A percentile compares a stretch with the other conserved stretches of the same genome.
Conservation (phyloP, 768 basidiomycete genomes). For the Mycena epipterygia region DNA sequence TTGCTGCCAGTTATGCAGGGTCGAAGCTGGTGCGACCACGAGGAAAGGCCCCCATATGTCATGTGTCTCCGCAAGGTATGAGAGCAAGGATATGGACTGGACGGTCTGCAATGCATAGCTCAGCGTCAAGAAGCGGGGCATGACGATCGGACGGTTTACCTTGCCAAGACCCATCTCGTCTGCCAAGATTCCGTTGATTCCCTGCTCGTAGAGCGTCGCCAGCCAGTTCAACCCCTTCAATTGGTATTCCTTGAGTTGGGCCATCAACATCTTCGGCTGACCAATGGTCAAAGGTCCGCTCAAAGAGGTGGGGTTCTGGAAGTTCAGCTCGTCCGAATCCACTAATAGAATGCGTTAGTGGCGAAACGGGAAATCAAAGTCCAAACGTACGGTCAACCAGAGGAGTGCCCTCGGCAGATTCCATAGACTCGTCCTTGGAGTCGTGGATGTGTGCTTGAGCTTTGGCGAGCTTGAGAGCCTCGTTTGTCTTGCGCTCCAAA, state of each 20-base stretch:
- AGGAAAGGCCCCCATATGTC: constrained; percentile 99
- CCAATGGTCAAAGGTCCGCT: constrained; percentile 87
- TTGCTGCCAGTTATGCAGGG: constrained; percentile 99
- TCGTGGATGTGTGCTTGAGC: constrained; percentile 62
- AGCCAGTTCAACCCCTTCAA: constrained; percentile 98
- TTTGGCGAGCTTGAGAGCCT: constrained; percentile 79
- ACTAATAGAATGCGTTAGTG: constrained; percentile 59
- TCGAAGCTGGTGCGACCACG: constrained; percentile 97
- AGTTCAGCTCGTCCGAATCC: constrained; percentile 97
- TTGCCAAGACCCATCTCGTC: constrained; percentile 99
- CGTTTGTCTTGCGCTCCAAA: constrained; percentile 83
- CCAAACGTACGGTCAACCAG: constrained; percentile 78
- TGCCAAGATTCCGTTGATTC: constrained; percentile 98
- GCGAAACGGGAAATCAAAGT: neutral
- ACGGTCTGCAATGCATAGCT: constrained; percentile 69
- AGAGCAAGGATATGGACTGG: constrained; percentile 96
- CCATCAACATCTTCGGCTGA: constrained; percentile 97
- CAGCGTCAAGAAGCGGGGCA: neutral
- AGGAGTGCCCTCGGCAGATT: constrained; percentile 51
- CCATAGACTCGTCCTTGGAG: constrained; percentile 52
- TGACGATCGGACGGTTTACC: neutral
- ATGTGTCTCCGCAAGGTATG: constrained; percentile 96
- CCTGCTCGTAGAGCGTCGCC: constrained; percentile 97
- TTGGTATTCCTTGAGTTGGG: constrained; percentile 98
- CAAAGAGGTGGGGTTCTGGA: constrained; percentile 97